Conservation (phyloP, 2,329 filamentous ascomycete genomes). For the Diaporthe sp. region DNA sequence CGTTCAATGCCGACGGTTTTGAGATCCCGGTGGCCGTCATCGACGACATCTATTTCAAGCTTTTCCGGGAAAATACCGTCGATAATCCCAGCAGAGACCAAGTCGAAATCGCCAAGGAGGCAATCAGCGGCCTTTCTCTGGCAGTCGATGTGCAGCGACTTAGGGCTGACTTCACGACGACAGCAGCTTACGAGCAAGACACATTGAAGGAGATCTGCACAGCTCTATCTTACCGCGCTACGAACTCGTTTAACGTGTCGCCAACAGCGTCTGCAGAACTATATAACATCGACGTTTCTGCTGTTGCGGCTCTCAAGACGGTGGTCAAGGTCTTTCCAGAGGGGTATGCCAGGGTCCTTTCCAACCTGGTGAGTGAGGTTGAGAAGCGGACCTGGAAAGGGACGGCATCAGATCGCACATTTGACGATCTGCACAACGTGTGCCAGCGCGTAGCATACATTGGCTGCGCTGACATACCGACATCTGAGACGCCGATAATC, state of each 20-base stretch:
- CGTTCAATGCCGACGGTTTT: constrained; percentile 4
- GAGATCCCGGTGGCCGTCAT: constrained; percentile 52
- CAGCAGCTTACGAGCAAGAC: constrained; percentile 10
- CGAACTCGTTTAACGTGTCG: constrained; percentile 37
- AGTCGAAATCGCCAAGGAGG: constrained; percentile 58
- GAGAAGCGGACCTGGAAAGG: constrained; percentile 40
- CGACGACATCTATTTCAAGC: constrained; percentile 58
- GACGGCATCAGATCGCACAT: constrained; percentile 39
- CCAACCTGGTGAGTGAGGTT: constrained; percentile 47
- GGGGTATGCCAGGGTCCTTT: constrained; percentile 41
- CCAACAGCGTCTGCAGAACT: constrained; percentile 20
- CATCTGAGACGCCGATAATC: constrained; percentile 49
- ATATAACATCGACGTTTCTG: constrained; percentile 41
- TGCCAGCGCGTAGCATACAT: constrained; percentile 61
- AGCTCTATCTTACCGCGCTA: constrained; percentile 47
- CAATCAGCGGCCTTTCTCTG: constrained; percentile 61
- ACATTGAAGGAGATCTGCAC: constrained; percentile 44
- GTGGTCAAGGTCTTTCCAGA: constrained; percentile 36
- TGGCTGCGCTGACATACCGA: constrained; percentile 58
- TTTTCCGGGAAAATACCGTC: constrained; percentile 52
- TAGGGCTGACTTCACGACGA: constrained; percentile 39
- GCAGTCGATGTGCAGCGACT: constrained; percentile 58
- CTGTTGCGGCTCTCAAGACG: constrained; percentile 50
- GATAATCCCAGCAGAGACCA: constrained; percentile 53
- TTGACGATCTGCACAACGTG: constrained; percentile 51